These are phyloP conservation scores for Leptodermis oblonga DNA, from an alignment of 257 asterid species.

Conservation along the genomic window DNA sequence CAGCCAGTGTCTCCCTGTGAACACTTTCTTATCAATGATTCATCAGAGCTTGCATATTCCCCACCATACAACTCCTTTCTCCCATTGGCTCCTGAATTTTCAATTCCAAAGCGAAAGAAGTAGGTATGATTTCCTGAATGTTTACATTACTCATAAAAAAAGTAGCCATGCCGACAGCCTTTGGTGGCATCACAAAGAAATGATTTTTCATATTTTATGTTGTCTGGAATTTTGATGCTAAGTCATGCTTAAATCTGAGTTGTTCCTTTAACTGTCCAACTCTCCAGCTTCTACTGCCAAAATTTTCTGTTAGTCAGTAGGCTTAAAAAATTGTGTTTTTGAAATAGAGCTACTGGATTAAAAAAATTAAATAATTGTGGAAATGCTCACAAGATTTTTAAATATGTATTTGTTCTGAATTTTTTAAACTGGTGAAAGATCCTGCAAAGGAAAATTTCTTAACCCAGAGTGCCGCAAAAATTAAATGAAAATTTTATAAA, in stretches of 20 bases:
- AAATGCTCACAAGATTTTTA: not conserved
- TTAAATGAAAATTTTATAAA: not conserved
- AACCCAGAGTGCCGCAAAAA: too few species aligned
- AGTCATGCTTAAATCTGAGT: too few species aligned
- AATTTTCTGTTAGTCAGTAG: not conserved
- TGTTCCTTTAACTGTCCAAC: too few species aligned
- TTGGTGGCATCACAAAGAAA: too few species aligned
- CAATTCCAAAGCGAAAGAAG: too few species aligned
- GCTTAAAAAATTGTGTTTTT: not conserved
- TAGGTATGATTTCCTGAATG: too few species aligned
- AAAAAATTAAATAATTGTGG: not conserved
- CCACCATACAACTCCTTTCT: not conserved
- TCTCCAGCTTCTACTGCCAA: too few species aligned
- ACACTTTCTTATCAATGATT: not conserved
- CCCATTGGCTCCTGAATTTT: not conserved
- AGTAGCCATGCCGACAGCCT: too few species aligned
- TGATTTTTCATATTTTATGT: too few species aligned
- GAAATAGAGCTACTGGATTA: not conserved
- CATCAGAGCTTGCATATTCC: not conserved
- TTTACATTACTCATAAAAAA: too few species aligned
- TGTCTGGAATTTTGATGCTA: too few species aligned
- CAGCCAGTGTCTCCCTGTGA: not conserved
- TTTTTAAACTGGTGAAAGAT: not conserved
- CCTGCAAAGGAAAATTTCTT: too few species aligned
- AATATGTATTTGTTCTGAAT: not conserved